These are phyloP conservation scores for Lactarius sp. DNA, from an alignment of 768 basidiomycete genomes.

Conservation along the genomic window DNA sequence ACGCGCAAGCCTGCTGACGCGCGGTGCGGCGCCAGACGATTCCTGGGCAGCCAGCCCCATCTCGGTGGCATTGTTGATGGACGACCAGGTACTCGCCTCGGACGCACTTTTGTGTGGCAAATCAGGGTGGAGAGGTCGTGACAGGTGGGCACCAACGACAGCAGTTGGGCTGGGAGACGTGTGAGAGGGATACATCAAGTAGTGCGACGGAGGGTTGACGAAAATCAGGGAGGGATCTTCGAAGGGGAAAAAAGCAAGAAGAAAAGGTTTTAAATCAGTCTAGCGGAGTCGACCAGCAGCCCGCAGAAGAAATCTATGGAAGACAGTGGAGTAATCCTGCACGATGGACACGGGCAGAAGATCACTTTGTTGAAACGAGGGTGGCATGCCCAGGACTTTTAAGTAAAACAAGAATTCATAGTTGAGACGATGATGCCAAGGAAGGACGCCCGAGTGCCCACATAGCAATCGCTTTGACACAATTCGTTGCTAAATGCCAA, in stretches of 20 bases:
- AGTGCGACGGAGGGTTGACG: not conserved
- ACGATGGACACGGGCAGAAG: not conserved
- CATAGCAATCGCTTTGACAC: not conserved
- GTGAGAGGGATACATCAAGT: not conserved
- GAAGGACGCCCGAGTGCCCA: not conserved
- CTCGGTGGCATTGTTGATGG: not conserved
- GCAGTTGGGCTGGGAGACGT: not conserved
- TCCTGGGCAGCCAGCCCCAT: not conserved
- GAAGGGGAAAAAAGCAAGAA: not conserved
- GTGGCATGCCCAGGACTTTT: not conserved
- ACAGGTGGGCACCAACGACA: not conserved
- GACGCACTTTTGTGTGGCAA: not conserved
- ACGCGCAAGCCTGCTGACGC: slow-evolving; percentile 34
- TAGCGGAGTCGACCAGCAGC: slow-evolving; percentile 9
- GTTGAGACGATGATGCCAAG: not conserved
- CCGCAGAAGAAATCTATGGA: not conserved
- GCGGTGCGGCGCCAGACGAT: not conserved
- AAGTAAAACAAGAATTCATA: not conserved
- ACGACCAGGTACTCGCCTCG: not conserved
- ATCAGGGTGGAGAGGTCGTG: not conserved
- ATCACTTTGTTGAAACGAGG: not conserved
- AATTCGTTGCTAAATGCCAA: not conserved
- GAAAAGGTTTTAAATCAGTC: not conserved
- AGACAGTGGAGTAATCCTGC: not conserved
- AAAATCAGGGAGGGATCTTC: not conserved